phyloP scores from a whole-genome alignment of 148 eudicot genomes.

The Gaultheria prostrata region DNA sequence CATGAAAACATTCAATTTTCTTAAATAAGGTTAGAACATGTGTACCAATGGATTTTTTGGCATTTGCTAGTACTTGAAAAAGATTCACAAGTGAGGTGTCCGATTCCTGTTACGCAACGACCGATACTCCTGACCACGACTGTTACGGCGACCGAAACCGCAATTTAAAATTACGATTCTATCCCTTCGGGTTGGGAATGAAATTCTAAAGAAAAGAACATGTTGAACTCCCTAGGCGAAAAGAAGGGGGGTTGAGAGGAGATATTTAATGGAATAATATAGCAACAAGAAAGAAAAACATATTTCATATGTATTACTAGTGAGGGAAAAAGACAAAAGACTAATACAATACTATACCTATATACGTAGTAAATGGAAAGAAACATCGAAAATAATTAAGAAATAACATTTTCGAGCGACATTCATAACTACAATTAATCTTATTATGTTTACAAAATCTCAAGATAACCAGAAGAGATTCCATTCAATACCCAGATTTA shows the following conservation, averaged over 20 bases:
- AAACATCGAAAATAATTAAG: background rate
- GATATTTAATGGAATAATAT: background rate
- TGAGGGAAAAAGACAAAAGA: background rate
- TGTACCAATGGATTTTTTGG: too few species aligned
- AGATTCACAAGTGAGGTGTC: too few species aligned
- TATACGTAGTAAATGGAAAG: background rate
- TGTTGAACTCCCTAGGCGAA: background rate
- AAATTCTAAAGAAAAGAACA: background rate
- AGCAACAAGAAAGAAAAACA: background rate
- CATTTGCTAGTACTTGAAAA: too few species aligned
- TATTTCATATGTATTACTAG: background rate
- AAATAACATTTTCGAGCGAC: background rate
- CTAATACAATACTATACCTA: background rate
- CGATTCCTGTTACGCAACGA: too few species aligned
- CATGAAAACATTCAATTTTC: background rate
- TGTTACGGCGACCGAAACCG: too few species aligned
- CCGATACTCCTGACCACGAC: too few species aligned
- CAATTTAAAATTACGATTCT: too few species aligned
- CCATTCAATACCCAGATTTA: background rate
- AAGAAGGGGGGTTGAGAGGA: background rate
- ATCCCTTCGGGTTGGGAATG: background rate
- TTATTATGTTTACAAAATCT: background rate
- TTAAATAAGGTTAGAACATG: too few species aligned
- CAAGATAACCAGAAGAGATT: background rate
- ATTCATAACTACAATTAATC: background rate